Base-by-base conservation (phyloP, 1,139 yeast genomes). In the Candida sanyaensis region DNA sequence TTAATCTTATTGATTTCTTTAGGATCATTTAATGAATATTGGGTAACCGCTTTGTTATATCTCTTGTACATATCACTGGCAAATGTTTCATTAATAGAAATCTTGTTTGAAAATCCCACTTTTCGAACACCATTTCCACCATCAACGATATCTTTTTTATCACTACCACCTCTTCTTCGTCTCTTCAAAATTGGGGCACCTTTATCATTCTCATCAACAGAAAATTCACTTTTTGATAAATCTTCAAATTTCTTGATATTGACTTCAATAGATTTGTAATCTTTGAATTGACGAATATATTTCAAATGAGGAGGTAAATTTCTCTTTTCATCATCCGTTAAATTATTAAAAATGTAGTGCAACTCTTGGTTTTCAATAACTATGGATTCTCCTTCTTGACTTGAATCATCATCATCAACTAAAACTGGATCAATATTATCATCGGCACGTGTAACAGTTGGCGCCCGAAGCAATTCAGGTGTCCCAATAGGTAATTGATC, bases 41-140 rank as follows among this genome's bases (percentile, higher is more conserved):
- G 82, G 24, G 83, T 79, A 6, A 76, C 78, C 29, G 77, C 71
- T 58, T 76, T 78, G 59, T 80, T 80, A 60, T 71, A 77, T 37
- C 86, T 66, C 53, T 77, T 75, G 60, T 81, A 81, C 57, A 66
- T 64, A 31, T 69, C 71, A 4, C 81, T 71, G 2, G 82, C 69
- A 55, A 68, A 77, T 0, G 85, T 78, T 50, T 78, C 81, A 51
- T 72, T 75, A 42, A 78, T 64, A 31, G 59, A 62, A 26, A 79
- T 66, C 49, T 69, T 69, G 50, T 74, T 70, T n/a, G 80, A 69
- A 54, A 80, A 80, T 36, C 53, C 52, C 29, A 78, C 83, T 34
- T 55, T 59, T 39, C 61, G 65, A 24, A 13, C 48, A 32, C 37
- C 33, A 21, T 37, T 26, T n/a, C 39, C 39, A 27, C n/a, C n/a